A percentile compares a stretch with the other conserved stretches of the same genome.
phyloP scores from a whole-genome alignment of 176 grass and related monocot species.

The Zoysia pacifica region DNA sequence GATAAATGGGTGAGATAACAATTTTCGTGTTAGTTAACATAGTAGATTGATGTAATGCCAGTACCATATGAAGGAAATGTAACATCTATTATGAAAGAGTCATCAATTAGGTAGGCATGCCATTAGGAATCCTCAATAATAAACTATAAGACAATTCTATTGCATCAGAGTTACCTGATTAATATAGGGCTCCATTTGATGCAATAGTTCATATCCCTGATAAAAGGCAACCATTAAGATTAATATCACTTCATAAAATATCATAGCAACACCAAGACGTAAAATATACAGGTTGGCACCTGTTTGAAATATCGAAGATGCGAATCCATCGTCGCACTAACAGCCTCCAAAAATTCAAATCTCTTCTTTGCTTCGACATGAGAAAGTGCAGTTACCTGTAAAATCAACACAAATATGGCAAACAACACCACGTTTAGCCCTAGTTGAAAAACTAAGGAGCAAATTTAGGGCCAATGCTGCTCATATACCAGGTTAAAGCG shows the following conservation, averaged over 20 bases:
- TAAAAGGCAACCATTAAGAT: slow-evolving; percentile 39
- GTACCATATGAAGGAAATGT: slow-evolving; percentile 14
- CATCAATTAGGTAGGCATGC: background rate
- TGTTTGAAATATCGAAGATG: slow-evolving; percentile 99
- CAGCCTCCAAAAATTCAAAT: slow-evolving; percentile 99
- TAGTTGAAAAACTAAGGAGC: slow-evolving; percentile 2
- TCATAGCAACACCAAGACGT: slow-evolving; percentile 32
- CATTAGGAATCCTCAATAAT: slow-evolving; percentile 2
- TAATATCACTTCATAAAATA: slow-evolving; percentile 41
- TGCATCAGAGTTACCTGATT: slow-evolving; percentile 74
- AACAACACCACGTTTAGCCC: slow-evolving; percentile 27
- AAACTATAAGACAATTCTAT: background rate
- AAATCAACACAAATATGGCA: slow-evolving; percentile 33
- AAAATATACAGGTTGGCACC: slow-evolving; percentile 49
- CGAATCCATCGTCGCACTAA: slow-evolving; percentile 89
- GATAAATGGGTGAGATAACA: background rate
- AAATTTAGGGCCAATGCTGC: slow-evolving; percentile 10
- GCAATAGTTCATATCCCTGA: slow-evolving; percentile 94
- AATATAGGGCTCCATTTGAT: slow-evolving; percentile 97
- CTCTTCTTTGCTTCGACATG: slow-evolving; percentile 98
- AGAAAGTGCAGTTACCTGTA: slow-evolving; percentile 84
- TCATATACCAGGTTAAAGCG: slow-evolving; percentile 97
- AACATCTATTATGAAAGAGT: background rate
- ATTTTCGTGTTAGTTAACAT: slow-evolving; percentile 19
- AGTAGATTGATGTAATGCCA: background rate